Conservation (phyloP, 2,329 filamentous ascomycete species). For the Mycogone perniciosa region DNA sequence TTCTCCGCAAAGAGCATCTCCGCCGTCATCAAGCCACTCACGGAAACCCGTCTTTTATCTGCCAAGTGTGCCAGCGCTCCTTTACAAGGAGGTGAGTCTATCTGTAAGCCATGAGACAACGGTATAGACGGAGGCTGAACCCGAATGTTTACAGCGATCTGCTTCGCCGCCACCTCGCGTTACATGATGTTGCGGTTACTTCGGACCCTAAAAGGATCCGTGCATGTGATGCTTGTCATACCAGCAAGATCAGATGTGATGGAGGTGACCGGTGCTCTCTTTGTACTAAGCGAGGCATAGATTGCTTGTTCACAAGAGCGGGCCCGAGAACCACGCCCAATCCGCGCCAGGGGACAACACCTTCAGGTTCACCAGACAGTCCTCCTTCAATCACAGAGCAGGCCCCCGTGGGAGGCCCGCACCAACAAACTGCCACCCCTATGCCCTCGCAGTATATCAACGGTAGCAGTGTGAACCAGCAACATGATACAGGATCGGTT, state of each 20-base stretch:
- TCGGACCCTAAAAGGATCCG: constrained; percentile 30
- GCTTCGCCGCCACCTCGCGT: constrained; percentile 30
- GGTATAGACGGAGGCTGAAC: constrained; percentile 5
- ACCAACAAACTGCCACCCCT: too few relatives aligned
- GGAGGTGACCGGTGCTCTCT: constrained; percentile 34
- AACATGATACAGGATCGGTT: background rate
- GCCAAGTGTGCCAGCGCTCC: constrained; percentile 31
- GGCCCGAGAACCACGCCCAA: background rate
- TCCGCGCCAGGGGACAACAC: background rate
- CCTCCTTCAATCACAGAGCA: background rate
- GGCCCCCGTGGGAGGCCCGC: too few relatives aligned
- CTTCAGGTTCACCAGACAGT: background rate
- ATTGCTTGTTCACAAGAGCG: constrained; percentile 26
- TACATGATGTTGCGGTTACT: constrained; percentile 26
- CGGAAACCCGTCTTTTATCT: constrained; percentile 28
- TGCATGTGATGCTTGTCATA: constrained; percentile 38
- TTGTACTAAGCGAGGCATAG: constrained; percentile 32
- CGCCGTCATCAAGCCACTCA: constrained; percentile 35
- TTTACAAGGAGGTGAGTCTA: constrained; percentile 33
- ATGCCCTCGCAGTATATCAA: background rate
- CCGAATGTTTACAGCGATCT: constrained; percentile 25
- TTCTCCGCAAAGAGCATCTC: constrained; percentile 36
- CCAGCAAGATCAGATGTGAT: constrained; percentile 41
- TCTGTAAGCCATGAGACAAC: background rate
- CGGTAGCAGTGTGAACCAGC: background rate